Evolutionary conservation across 73 alveolate species (phyloP), one percentile per base, ranked within the genome.

Genomic region (Paramecium pentaurelia): DNA sequence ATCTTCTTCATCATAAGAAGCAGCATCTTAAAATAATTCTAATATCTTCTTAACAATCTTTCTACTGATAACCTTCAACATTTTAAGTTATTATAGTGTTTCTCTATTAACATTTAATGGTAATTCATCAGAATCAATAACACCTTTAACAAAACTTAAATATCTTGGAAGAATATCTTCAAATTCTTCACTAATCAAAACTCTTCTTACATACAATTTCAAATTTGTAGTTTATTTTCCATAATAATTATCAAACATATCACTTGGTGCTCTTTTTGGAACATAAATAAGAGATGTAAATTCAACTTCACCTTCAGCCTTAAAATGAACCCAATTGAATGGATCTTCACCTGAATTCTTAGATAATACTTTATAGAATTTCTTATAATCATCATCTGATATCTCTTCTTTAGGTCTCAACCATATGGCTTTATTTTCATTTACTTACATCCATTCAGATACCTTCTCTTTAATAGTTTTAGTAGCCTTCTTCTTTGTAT

Each of bases 71-170:
- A 98, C 99, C 96, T 98, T 98, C 84, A 98, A 93, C 98, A 98
- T 97, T 95, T 98, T 98, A 70, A 92, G 86, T 97, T 98, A 98
- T 93, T 98, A 98, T 89, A 98, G 97, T 90, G 97, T 96, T 95
- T 98, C 99, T 86, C 99, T 97, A 93, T 99, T 96, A 68, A 98
- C 99, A 95, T 98, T 98, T 86, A 98, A 95, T 6, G 99, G 99
- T 68, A 98, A 94, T 86, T 98, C 99, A 95, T 98, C 99, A 16
- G 99, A 97, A 93, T 98, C 99, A 40, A 98, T 99, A 20, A 98
- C 99, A 38, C 99, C 99, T 93, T 94, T 97, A 42, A 98, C 95
- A 96, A 98, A 98, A 95, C 97, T 98, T 92, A 98, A 92, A 95
- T 98, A 98, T 84, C 99, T 88, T 45, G 99, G 99, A 97, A 98